These are phyloP conservation scores for Rhodotorula sp. DNA, from an alignment of 1,284 basidiomycete genomes.

Conservation along the genomic window DNA sequence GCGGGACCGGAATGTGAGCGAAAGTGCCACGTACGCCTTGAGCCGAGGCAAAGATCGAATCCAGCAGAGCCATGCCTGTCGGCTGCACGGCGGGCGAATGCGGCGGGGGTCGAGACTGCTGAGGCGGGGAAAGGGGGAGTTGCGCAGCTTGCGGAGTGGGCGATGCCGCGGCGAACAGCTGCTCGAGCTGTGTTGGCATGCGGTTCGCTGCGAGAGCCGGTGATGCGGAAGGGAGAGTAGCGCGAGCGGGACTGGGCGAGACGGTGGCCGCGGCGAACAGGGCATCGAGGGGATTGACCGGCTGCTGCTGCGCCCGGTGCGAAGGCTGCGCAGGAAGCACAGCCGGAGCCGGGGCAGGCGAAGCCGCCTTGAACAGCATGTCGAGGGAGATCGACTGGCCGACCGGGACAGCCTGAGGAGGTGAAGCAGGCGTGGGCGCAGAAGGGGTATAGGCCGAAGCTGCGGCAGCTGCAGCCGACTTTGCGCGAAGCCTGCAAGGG, in stretches of 20 bases:
- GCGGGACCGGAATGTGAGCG: constrained; percentile 47
- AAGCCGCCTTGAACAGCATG: constrained; percentile 42
- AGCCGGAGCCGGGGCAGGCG: constrained; percentile 6
- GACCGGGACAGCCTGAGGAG: constrained; percentile 50
- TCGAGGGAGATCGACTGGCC: constrained; percentile 50
- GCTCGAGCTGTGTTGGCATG: constrained; percentile 19
- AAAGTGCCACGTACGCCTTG: constrained; percentile 34
- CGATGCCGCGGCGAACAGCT: constrained; percentile 28
- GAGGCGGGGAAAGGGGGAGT: constrained; percentile 31
- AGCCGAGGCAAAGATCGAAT: constrained; percentile 52
- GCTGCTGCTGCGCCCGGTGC: neutral
- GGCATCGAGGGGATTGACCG: constrained; percentile 24
- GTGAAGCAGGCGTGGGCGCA: constrained; percentile 49
- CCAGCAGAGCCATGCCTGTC: constrained; percentile 33
- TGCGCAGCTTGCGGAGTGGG: constrained; percentile 27
- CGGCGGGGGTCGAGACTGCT: neutral
- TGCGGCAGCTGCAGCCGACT: neutral
- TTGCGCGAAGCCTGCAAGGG: neutral
- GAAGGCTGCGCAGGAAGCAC: neutral
- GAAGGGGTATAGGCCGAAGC: constrained; percentile 13
- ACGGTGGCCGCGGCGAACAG: constrained; percentile 6
- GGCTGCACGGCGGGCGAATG: neutral
- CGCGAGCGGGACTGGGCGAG: neutral
- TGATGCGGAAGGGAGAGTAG: neutral
- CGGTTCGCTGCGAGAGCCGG: neutral